These are phyloP conservation scores for Fusarium palustre DNA, from an alignment of 2,329 filamentous ascomycete genomes.

Conservation along the genomic window DNA sequence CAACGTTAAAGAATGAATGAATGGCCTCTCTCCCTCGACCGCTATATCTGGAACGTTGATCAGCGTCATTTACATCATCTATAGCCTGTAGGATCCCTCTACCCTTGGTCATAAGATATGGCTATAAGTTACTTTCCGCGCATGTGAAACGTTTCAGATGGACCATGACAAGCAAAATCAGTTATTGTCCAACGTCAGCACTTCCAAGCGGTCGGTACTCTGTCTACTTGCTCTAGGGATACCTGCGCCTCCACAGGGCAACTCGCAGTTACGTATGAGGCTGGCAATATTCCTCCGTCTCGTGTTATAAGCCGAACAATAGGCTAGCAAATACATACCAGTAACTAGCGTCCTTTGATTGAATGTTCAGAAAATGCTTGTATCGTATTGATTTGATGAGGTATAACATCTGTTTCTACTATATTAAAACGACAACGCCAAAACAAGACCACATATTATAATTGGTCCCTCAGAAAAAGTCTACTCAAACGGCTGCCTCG, in stretches of 20 bases:
- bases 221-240: neutral
- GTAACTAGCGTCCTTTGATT: neutral
- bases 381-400: conserved; percentile 26
- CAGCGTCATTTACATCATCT: neutral
- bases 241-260: conserved; percentile 9
- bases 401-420: conserved; percentile 29
- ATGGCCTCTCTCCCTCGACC: neutral
- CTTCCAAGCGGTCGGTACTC: conserved; percentile 2
- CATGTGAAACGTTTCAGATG: conserved; percentile 37
- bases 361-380: conserved; percentile 5
- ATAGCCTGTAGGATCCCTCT: neutral
- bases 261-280: conserved; percentile 1
- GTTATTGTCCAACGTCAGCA: conserved; percentile 24
- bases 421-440: conserved; percentile 40
- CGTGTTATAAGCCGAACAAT: neutral
- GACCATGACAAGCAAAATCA: neutral
- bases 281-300: neutral
- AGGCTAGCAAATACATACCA: too few species aligned
- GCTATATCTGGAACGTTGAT: neutral
- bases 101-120: conserved; percentile 10
- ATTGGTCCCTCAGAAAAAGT: conserved; percentile 22
- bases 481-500: conserved; percentile 19
- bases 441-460: conserved; percentile 16
- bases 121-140: conserved; percentile 14
- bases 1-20: neutral